Percentiles rank a stretch among this genome's conserved stretches.
Conservation (phyloP, 768 basidiomycete genomes). For the Boletus reticulatus region DNA sequence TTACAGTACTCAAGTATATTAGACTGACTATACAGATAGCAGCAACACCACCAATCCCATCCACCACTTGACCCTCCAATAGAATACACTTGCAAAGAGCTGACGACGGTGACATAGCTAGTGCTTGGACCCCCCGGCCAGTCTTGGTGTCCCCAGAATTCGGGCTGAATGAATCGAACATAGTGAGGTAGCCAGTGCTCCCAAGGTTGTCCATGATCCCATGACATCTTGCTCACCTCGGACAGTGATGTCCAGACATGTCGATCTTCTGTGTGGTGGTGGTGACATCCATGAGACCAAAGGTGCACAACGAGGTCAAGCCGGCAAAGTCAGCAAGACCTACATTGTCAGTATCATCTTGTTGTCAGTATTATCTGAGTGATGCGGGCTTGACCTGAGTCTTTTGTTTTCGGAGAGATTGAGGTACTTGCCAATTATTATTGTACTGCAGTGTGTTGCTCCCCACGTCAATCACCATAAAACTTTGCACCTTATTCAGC, state of each 20-base stretch:
- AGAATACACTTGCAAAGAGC: no score
- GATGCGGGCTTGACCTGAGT: slow-evolving; percentile 77
- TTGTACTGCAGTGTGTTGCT: slow-evolving; percentile 95
- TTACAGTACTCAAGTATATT: no score
- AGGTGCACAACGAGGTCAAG: slow-evolving; percentile 76
- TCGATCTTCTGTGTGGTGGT: slow-evolving; percentile 77
- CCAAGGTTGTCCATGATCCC: slow-evolving; percentile 95
- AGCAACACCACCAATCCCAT: no score
- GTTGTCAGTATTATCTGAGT: slow-evolving; percentile 18
- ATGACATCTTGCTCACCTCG: slow-evolving; percentile 88
- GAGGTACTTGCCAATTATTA: slow-evolving; percentile 91
- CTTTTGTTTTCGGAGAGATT: slow-evolving; percentile 97
- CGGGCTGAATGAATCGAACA: slow-evolving; percentile 91
- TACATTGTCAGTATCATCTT: no score
- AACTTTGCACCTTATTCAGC: slow-evolving; percentile 73
- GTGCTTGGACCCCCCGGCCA: no score
- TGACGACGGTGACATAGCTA: no score
- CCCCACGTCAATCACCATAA: slow-evolving; percentile 87
- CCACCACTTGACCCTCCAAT: no score
- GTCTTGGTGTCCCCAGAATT: slow-evolving; percentile 73
- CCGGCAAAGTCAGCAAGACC: slow-evolving; percentile 82
- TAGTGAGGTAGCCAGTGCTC: slow-evolving; percentile 70
- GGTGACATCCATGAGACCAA: slow-evolving; percentile 97
- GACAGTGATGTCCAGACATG: slow-evolving; percentile 90
- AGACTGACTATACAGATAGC: no score